Evolutionary conservation across 2,329 filamentous ascomycete genomes (phyloP).

Genomic region (Didymella keratinophila): DNA sequence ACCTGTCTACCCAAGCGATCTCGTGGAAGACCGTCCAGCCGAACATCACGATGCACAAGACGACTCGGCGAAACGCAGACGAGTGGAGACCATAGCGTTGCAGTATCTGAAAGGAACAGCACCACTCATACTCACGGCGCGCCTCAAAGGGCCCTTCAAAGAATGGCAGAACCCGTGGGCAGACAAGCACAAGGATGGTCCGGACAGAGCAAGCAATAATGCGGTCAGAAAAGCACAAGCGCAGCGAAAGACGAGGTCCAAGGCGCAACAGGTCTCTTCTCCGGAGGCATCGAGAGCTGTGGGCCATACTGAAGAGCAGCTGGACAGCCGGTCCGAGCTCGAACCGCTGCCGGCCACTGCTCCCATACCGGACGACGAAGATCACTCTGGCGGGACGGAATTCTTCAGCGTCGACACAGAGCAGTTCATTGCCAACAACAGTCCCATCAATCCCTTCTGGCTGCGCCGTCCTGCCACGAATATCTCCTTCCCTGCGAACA

Average conservation of each 20-base stretch:
- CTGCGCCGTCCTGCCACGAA: slow-evolving; percentile 31
- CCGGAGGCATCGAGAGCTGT: slow-evolving; percentile 33
- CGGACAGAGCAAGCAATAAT: not conserved
- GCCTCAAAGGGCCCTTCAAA: slow-evolving; percentile 68
- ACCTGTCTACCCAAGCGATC: slow-evolving; percentile 37
- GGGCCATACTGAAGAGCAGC: slow-evolving; percentile 10
- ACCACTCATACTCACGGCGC: slow-evolving; percentile 67
- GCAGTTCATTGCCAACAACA: slow-evolving; percentile 22
- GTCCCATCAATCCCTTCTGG: slow-evolving; percentile 32
- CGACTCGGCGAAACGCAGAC: slow-evolving; percentile 59
- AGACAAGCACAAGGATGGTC: slow-evolving; percentile 9
- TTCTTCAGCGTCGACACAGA: slow-evolving; percentile 31
- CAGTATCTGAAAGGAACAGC: slow-evolving; percentile 65
- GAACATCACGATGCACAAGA: slow-evolving; percentile 66
- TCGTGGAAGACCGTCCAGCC: slow-evolving; percentile 58
- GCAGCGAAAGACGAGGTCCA: slow-evolving; percentile 8
- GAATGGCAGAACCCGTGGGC: slow-evolving; percentile 51
- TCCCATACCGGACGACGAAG: slow-evolving; percentile 21
- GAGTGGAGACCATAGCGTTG: slow-evolving; percentile 67
- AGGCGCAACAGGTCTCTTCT: slow-evolving; percentile 20
- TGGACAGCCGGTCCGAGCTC: slow-evolving; percentile 20
- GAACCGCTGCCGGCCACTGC: slow-evolving; percentile 31
- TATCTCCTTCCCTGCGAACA: slow-evolving; percentile 11
- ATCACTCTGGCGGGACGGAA: slow-evolving; percentile 22
- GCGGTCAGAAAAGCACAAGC: not conserved